Base-by-base conservation (phyloP, 2,329 filamentous ascomycete genomes). In the Hypomyces perniciosus region DNA sequence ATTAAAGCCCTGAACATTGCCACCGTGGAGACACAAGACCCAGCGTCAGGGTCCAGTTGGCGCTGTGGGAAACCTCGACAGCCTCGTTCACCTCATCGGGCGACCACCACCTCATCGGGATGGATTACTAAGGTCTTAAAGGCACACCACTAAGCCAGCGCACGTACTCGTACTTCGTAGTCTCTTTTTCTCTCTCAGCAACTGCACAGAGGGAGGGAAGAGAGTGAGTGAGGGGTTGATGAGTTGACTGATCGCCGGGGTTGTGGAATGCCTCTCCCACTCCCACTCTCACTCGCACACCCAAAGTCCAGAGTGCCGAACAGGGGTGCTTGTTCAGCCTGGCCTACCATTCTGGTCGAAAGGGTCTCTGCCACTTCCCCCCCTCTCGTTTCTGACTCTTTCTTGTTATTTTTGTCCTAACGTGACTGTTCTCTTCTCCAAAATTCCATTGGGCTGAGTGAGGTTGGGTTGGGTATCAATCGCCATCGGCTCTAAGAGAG, bases 11-110 rank as follows among this genome's bases (percentile, higher is more conserved):
- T 46, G 27, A 35, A 30, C 27, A 46, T 51, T 13, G 48, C 48
- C 48, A 51, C 48, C 48, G 34, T 45, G 42, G 48, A 33, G 28
- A 33, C 29, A 33, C 28, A 34, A 40, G 20, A 20, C 20, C 20
- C 20, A 20, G 20, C 20, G 20, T 20, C 20, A 20, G 20, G 20
- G 20, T 20, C 20, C 20, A 20, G 20, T 20, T 20, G 20, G 20
- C 20, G 20, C 20, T 20, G 20, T 20, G 20, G 20, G 20, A 20
- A 38, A 12, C n/a, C 35, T 38, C n/a, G 35, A 38, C 35, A 38
- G 35, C 35, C 35, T 38, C 35, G 35, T 38, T 20, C 12, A 12
- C 9, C 35, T 38, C 10, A 20, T 20, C 20, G 20, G 20, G 20
- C 20, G 20, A 20, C 20, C 20, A 20, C 20, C 20, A 20, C 20